phyloP scores from a whole-genome alignment of 1,139 yeast species.

The Yamadazyma siamensis region DNA sequence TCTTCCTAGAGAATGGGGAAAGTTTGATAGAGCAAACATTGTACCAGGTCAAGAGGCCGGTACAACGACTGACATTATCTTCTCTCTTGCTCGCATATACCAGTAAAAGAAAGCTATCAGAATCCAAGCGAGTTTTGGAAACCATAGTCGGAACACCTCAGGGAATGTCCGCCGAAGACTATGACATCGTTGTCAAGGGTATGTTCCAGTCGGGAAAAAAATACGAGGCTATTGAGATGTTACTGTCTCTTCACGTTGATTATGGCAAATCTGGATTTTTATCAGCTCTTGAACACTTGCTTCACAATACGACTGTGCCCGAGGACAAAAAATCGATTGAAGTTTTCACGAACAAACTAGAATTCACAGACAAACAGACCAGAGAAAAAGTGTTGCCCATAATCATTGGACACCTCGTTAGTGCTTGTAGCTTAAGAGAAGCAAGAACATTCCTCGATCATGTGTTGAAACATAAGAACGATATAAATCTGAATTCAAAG shows the following conservation, averaged over 20 bases:
- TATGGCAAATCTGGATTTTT: no score
- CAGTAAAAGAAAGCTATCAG: no score
- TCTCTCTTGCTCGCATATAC: constrained; percentile 31
- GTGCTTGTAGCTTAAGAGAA: not conserved
- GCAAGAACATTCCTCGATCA: not conserved
- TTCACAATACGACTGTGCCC: no score
- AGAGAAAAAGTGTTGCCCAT: not conserved
- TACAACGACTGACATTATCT: constrained; percentile 32
- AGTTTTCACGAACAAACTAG: not conserved
- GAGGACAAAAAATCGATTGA: no score
- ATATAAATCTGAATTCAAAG: no score
- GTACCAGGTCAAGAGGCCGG: constrained; percentile 21
- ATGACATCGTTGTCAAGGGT: constrained; percentile 24
- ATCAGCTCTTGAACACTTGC: no score
- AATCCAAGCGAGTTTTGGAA: constrained; percentile 28
- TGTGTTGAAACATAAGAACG: no score
- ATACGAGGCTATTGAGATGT: constrained; percentile 22
- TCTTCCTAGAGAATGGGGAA: no score
- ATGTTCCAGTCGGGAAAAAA: constrained; percentile 24
- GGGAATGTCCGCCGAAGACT: constrained; percentile 25
- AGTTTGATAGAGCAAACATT: no score
- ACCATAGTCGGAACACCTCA: constrained; percentile 27
- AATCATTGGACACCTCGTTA: not conserved
- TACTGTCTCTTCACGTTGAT: no score
- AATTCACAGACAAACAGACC: not conserved